A percentile compares a stretch with the other conserved stretches of the same genome.
Conservation (phyloP, 2,329 filamentous ascomycete species). For the Chalara sp. region DNA sequence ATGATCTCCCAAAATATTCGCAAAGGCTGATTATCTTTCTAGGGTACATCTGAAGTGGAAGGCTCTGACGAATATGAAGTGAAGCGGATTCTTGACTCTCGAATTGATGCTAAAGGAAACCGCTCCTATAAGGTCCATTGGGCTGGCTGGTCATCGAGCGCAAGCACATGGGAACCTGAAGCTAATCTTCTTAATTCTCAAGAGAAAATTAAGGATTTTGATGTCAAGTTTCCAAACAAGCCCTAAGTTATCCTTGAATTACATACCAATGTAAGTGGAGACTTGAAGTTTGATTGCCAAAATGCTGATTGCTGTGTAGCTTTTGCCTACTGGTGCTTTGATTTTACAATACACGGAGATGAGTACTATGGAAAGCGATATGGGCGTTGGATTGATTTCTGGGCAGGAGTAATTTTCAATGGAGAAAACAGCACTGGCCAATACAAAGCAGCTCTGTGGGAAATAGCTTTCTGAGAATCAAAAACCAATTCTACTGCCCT, state of each 20-base stretch:
- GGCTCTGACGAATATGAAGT: slow-evolving; percentile 9
- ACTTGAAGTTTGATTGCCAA: neutral
- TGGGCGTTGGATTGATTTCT: neutral
- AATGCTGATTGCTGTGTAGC: neutral
- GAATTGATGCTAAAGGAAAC: neutral
- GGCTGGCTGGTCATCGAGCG: slow-evolving; percentile 5
- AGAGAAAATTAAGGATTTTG: slow-evolving; percentile 5
- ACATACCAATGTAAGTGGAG: neutral
- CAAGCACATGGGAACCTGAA: slow-evolving; percentile 15
- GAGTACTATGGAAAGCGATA: neutral
- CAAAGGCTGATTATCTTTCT: too few species aligned
- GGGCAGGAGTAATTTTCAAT: neutral
- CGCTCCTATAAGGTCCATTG: slow-evolving; percentile 11
- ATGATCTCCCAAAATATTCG: too few species aligned
- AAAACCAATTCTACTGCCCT: neutral
- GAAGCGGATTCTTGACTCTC: slow-evolving; percentile 9
- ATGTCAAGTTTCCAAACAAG: slow-evolving; percentile 5
- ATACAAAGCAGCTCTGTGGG: neutral
- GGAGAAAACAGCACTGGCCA: neutral
- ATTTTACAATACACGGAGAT: neutral
- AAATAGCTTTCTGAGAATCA: neutral
- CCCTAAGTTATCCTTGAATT: neutral
- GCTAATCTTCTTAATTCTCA: slow-evolving; percentile 7
- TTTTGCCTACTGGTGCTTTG: neutral
- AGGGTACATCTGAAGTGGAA: too few species aligned